Conservation (phyloP, 805 yeast genomes). For the Saccharomycopsis sp. region DNA sequence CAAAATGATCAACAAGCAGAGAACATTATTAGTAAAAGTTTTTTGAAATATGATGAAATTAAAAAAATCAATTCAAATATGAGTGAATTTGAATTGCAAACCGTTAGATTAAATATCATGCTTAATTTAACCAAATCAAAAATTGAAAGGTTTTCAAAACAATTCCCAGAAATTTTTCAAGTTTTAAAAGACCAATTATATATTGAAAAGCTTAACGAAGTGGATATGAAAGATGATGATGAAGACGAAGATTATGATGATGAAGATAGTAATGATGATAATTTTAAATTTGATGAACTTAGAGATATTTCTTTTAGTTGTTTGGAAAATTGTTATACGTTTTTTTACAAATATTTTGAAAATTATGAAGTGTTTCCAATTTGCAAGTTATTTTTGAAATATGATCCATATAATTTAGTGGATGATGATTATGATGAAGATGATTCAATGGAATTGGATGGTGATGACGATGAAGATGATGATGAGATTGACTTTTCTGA, state of each 20-base stretch:
- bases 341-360: neutral
- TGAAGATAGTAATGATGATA: conserved; percentile 11
- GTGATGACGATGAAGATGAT: conserved; percentile 9
- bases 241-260: conserved; percentile 1
- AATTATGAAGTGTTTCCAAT: conserved; percentile 1
- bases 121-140: conserved; percentile 3
- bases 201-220: conserved; percentile 6
- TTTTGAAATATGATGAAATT: conserved; percentile 4
- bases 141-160: neutral
- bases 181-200: conserved; percentile 8
- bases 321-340: conserved; percentile 5
- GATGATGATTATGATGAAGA: conserved; percentile 8
- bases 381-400: conserved; percentile 7
- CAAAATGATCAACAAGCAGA: neutral
- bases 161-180: conserved; percentile 5
- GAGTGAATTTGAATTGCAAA: conserved; percentile 5
- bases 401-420: conserved; percentile 12
- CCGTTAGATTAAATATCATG: conserved; percentile 9
- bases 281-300: conserved; percentile 11
- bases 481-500: conserved; percentile 12
- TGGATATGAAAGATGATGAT: conserved; percentile 1
- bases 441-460: conserved; percentile 4
- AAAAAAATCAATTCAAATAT: conserved; percentile 1
- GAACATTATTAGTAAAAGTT: neutral
- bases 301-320: conserved; percentile 12